phyloP scores from a whole-genome alignment of 805 yeast species.

The Candida pseudoglaebosa region DNA sequence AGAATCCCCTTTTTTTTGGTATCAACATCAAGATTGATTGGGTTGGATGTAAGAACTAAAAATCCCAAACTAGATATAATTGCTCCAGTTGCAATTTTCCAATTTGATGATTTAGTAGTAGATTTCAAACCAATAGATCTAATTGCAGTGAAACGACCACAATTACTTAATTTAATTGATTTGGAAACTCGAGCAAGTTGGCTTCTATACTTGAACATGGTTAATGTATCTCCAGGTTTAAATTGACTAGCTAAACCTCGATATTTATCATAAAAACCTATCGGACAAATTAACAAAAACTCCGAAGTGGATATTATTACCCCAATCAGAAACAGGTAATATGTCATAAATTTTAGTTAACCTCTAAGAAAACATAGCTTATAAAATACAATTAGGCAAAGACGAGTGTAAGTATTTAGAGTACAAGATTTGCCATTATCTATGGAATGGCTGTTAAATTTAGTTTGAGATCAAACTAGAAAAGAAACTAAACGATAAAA shows the following conservation, averaged over 20 bases:
- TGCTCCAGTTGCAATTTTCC: not conserved
- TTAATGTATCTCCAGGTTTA: not conserved
- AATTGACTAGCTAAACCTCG: not conserved
- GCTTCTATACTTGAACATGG: slow-evolving; percentile 1
- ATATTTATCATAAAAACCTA: not conserved
- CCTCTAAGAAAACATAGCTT: too few relatives aligned
- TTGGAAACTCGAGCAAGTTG: not conserved
- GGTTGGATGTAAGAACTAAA: not conserved
- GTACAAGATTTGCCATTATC: too few relatives aligned
- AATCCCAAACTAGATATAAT: not conserved
- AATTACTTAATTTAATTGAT: not conserved
- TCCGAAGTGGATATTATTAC: too few relatives aligned
- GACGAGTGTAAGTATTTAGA: too few relatives aligned
- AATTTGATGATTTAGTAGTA: not conserved
- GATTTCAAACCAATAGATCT: not conserved
- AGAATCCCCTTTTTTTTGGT: slow-evolving; percentile 8
- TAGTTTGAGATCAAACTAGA: too few relatives aligned
- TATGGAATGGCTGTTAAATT: too few relatives aligned
- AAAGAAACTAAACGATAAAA: too few relatives aligned
- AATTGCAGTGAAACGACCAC: not conserved
- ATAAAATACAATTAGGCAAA: too few relatives aligned
- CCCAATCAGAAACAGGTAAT: too few relatives aligned
- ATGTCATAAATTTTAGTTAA: too few relatives aligned
- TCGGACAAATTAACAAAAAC: too few relatives aligned
- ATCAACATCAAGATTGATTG: slow-evolving; percentile 3